These are phyloP conservation scores for Nevesoporus exiguus DNA, from an alignment of 768 basidiomycete species.

Conservation along the genomic window DNA sequence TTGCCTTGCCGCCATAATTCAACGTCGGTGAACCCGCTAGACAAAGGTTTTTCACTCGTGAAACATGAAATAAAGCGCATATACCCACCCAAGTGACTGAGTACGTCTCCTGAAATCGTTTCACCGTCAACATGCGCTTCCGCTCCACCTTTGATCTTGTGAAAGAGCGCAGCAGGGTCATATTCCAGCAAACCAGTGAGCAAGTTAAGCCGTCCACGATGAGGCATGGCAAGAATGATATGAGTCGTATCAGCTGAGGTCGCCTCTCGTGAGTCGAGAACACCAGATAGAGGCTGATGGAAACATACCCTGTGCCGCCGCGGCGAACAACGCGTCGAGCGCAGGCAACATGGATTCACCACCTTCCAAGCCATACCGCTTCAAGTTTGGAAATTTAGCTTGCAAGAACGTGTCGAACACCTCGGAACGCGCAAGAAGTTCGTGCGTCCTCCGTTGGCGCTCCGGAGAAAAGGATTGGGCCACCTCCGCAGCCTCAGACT, in stretches of 20 bases:
- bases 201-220: slow-evolving; percentile 83
- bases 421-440: slow-evolving; percentile 71
- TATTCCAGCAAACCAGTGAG: slow-evolving; percentile 73
- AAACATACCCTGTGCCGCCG: slow-evolving; percentile 54
- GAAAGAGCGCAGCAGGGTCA: slow-evolving; percentile 67
- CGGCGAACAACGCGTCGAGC: slow-evolving; percentile 69
- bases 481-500: slow-evolving; percentile 42
- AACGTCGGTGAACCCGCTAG: slow-evolving; percentile 65
- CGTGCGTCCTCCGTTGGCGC: slow-evolving; percentile 58
- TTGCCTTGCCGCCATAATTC: slow-evolving; percentile 42
- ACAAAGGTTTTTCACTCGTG: neutral
- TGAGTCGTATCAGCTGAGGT: slow-evolving; percentile 59
- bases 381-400: slow-evolving; percentile 84
- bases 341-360: slow-evolving; percentile 94
- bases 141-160: slow-evolving; percentile 80
- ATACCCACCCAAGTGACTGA: slow-evolving; percentile 72
- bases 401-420: slow-evolving; percentile 84
- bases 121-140: slow-evolving; percentile 61
- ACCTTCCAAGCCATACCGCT: slow-evolving; percentile 86
- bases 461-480: slow-evolving; percentile 29
- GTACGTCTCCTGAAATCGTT: slow-evolving; percentile 76
- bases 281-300: neutral
- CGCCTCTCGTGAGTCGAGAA: neutral
- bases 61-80: neutral
- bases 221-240: slow-evolving; percentile 82